These are phyloP conservation scores for Sphagnum fallax DNA, from an alignment of 228 moss, liverwort and hornwort genomes.

Conservation along the genomic window DNA sequence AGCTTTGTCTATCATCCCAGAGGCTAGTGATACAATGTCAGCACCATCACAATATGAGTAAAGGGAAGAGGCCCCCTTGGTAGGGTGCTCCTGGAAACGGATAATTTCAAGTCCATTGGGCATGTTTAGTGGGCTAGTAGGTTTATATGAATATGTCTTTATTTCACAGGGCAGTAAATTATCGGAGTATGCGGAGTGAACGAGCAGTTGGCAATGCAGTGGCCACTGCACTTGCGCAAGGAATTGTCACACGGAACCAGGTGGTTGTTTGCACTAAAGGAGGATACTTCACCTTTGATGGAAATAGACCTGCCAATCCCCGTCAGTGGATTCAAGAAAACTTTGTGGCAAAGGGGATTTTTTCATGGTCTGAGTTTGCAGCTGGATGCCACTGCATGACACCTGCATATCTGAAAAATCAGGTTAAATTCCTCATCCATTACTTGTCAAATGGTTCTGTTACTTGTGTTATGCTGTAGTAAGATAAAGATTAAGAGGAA, in stretches of 20 bases:
- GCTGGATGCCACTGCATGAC: constrained; percentile 61
- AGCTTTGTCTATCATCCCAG: too few species aligned
- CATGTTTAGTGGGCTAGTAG: too few species aligned
- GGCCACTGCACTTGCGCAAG: constrained; percentile 24
- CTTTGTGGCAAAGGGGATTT: constrained; percentile 52
- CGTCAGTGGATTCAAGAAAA: constrained; percentile 63
- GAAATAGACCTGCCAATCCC: constrained; percentile 50
- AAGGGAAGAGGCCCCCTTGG: too few species aligned
- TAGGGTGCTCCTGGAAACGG: too few species aligned
- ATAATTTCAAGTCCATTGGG: too few species aligned
- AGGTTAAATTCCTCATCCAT: constrained; percentile 18
- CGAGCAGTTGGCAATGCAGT: constrained; percentile 49
- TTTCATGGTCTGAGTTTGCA: constrained; percentile 48
- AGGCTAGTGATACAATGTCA: too few species aligned
- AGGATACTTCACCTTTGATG: constrained; percentile 67
- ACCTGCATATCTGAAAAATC: constrained; percentile 49
- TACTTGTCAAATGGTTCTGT: too few species aligned
- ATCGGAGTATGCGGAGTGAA: constrained; percentile 53
- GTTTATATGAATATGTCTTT: too few species aligned
- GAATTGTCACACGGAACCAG: constrained; percentile 30
- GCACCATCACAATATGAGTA: too few species aligned
- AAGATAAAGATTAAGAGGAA: too few species aligned
- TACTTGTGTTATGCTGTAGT: too few species aligned
- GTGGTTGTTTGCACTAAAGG: constrained; percentile 73
- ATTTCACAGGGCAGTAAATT: constrained; percentile 45